Percentiles rank a stretch among this genome's conserved stretches.
Evolutionary conservation across 306 rosid genomes (phyloP).

Genomic region (Trifolium fragiferum): DNA sequence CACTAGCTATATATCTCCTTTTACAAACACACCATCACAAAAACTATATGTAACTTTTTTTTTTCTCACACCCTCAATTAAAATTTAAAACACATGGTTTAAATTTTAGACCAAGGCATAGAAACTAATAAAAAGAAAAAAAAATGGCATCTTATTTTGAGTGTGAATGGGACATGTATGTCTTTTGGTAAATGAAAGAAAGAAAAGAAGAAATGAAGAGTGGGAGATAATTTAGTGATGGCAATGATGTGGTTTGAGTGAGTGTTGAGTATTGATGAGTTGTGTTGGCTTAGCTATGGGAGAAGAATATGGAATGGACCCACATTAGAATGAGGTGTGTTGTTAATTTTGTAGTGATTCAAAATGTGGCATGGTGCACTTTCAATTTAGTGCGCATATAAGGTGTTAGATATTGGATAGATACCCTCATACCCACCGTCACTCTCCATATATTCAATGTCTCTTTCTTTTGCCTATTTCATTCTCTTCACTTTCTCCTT

Average conservation of each 20-base stretch:
- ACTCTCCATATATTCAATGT: constrained; percentile 43
- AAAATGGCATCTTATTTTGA: constrained; percentile 1
- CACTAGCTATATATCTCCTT: constrained; percentile 26
- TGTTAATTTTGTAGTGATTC: constrained; percentile 46
- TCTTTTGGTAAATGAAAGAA: constrained; percentile 27
- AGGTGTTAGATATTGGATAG: constrained; percentile 46
- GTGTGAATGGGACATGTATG: constrained; percentile 40
- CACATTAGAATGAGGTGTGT: constrained; percentile 31
- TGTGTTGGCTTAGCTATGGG: constrained; percentile 64
- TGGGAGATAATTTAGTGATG: constrained; percentile 53
- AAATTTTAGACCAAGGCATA: constrained; percentile 21
- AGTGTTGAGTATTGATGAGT: constrained; percentile 47
- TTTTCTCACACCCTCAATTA: constrained; percentile 9
- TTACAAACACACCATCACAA: constrained; percentile 56
- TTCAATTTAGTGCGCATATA: constrained; percentile 63
- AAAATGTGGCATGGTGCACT: constrained; percentile 46
- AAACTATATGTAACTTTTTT: constrained; percentile 12
- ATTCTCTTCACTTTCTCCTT: constrained; percentile 36
- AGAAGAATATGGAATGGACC: constrained; percentile 55
- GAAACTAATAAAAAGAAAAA: constrained; percentile 7
- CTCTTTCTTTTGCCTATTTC: not conserved
- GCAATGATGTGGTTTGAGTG: constrained; percentile 67
- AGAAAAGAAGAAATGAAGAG: constrained; percentile 43
- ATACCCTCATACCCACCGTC: constrained; percentile 49
- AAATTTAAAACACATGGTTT: constrained; percentile 38